Evolutionary conservation across 768 basidiomycete genomes (phyloP), one percentile per base, ranked within the genome.

Genomic region (Pleurotus ostreatus): DNA sequence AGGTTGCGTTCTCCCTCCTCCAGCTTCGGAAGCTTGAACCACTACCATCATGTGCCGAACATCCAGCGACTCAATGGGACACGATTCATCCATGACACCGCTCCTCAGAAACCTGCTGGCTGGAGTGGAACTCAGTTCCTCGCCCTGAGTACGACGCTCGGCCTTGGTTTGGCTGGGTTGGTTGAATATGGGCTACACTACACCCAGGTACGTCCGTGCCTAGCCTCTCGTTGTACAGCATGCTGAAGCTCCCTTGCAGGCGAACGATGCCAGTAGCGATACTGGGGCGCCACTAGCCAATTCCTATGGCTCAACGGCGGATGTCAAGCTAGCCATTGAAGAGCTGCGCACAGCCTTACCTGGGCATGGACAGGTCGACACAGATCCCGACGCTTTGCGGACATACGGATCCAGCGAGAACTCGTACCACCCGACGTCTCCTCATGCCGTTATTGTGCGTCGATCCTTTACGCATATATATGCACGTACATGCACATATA

Each of bases 331-430:
- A 3, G 85, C 84, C 0, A 80, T 88, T 38, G 61, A 65, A 45
- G 84, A 83, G 26, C 68, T 89, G 9, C 71, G 64, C 46, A 51
- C 12, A 11, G 59, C 71, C 2, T 80, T 85, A 52, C 60, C 71
- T 22, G 61, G 62, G 7, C 64, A 66, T 16, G 71, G 69, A 22
- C 49, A 65, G 9, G 76, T 83, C 2, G 53, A 66, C 11, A 84
- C 79, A 0, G 77, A 83, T 61, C 66, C 70, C 2, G 78, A 78
- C 22, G 79, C 82, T 49, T 66, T 88, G 9, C 69, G 70, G 2
- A 63, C 68, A 13, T 83, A 88, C 63, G 86, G 86, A 1, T 77
- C 75, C 59, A 83, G 83, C 5, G 66, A 71, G 44, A 78, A 78
- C 56, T 77, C 79, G 43, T 71, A 84, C 55, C 74, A 80, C 62